These are phyloP conservation scores for Fraxinus platypoda DNA, from an alignment of 305 asterid species.

Conservation along the genomic window DNA sequence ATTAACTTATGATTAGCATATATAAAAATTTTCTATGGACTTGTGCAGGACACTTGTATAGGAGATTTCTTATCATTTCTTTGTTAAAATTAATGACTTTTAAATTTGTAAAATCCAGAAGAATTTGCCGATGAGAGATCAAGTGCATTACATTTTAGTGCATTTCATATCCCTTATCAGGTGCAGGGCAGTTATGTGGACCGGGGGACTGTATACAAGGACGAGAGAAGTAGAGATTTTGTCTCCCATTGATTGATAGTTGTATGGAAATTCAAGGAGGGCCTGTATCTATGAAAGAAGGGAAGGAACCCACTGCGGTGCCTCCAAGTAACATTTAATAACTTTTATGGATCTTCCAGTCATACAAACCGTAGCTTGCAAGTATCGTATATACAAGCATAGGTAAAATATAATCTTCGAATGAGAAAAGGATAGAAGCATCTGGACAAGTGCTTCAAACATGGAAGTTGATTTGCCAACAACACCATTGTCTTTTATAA, in stretches of 20 bases:
- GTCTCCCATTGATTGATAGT: not conserved
- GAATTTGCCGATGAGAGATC: not conserved
- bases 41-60: not conserved
- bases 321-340: not conserved
- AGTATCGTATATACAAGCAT: not conserved
- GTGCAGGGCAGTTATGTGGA: not conserved
- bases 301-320: not conserved
- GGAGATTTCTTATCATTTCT: not conserved
- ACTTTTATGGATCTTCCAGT: not conserved
- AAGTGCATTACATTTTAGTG: not conserved
- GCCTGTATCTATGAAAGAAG: not conserved
- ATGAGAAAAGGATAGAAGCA: not conserved
- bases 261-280: not conserved
- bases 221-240: not conserved
- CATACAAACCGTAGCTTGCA: not conserved
- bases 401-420: not conserved
- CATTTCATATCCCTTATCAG: not conserved
- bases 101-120: not conserved
- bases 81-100: not conserved
- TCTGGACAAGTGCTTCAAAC: not conserved
- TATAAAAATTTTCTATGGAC: not conserved
- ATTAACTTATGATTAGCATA: not conserved
- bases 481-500: not conserved
- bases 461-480: not conserved
- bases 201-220: not conserved